Conservation (phyloP, 441 rosid genomes). For the Mallotus japonicus region DNA sequence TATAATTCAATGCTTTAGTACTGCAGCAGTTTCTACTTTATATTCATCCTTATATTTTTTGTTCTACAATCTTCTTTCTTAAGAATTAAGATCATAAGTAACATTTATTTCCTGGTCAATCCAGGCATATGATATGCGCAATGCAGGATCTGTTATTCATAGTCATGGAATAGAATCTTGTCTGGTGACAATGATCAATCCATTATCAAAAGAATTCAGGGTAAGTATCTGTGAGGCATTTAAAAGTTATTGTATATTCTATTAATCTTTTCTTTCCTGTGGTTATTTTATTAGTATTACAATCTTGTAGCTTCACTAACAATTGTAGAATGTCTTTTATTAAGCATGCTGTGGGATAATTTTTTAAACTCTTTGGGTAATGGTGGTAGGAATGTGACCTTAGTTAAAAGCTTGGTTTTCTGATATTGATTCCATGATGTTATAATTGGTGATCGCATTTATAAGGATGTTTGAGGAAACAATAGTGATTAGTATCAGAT, state of each 20-base stretch:
- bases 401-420: not conserved
- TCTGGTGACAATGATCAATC: constrained; percentile 88
- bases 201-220: constrained; percentile 73
- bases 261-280: not conserved
- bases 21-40: not conserved
- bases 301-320: not conserved
- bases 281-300: not conserved
- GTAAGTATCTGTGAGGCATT: constrained; percentile 40
- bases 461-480: not conserved
- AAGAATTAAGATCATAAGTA: constrained; percentile 12
- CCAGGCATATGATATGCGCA: constrained; percentile 79
- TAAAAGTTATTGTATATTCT: constrained; percentile 2
- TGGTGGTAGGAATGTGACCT: not conserved
- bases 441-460: not conserved
- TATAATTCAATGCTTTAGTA: too few relatives aligned
- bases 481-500: not conserved
- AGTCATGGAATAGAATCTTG: constrained; percentile 97
- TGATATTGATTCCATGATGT: not conserved
- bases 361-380: not conserved
- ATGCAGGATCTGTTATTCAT: constrained; percentile 98
- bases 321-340: not conserved
- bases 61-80: constrained; percentile 4
- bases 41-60: constrained; percentile 11
- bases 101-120: constrained; percentile 17
- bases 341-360: not conserved